phyloP scores from a whole-genome alignment of 768 basidiomycete species.

The Termitomyces sp. region DNA sequence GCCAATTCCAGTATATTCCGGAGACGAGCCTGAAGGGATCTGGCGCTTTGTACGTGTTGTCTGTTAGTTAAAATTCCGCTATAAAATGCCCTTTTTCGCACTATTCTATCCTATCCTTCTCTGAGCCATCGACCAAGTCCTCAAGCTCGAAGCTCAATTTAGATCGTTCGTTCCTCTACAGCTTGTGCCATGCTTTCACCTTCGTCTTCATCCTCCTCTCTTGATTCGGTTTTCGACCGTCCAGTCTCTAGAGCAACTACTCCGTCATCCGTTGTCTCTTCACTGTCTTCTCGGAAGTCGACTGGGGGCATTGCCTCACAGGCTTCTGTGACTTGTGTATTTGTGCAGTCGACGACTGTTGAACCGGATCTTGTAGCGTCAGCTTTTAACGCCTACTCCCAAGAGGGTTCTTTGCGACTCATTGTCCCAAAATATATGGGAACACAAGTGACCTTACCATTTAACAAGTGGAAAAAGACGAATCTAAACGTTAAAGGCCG shows the following conservation, averaged over 20 bases:
- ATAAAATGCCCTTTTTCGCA: conserved; percentile 21
- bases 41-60: conserved; percentile 19
- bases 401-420: conserved; percentile 21
- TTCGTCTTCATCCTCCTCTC: conserved; percentile 27
- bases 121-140: neutral
- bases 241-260: conserved; percentile 29
- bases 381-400: conserved; percentile 28
- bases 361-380: conserved; percentile 17
- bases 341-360: conserved; percentile 15
- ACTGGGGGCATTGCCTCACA: conserved; percentile 15
- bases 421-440: conserved; percentile 1
- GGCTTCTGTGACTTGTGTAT: conserved; percentile 18
- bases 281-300: neutral
- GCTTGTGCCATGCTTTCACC: conserved; percentile 11
- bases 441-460: neutral
- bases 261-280: conserved; percentile 19
- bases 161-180: neutral
- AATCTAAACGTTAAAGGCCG: neutral
- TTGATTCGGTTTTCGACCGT: conserved; percentile 25
- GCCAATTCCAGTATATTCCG: neutral
- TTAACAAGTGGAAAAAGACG: conserved; percentile 2
- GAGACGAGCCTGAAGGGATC: conserved; percentile 4
- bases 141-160: neutral
- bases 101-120: conserved; percentile 4
- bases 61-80: conserved; percentile 15